These are phyloP conservation scores for Epichloe amarillans DNA, from an alignment of 2,329 filamentous ascomycete genomes.

Conservation along the genomic window DNA sequence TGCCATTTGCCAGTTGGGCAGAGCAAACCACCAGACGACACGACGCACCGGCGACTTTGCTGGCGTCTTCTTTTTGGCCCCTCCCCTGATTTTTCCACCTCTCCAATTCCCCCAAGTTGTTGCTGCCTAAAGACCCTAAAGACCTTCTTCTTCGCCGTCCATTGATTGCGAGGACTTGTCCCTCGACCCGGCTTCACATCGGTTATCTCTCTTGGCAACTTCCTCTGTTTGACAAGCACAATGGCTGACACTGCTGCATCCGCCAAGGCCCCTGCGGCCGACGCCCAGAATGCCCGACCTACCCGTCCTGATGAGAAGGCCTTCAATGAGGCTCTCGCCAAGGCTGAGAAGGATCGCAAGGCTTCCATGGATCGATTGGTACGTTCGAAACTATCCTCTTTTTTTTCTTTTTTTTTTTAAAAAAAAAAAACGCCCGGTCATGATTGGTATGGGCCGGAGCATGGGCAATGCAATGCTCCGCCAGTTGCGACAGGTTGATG, in stretches of 20 bases:
- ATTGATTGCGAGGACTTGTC: constrained; percentile 3
- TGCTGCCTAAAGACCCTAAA: neutral
- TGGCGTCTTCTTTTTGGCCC: neutral
- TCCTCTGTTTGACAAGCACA: constrained; percentile 17
- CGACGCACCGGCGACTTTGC: neutral
- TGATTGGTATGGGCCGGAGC: neutral
- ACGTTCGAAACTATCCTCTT: constrained; percentile 10
- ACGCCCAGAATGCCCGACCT: constrained; percentile 44
- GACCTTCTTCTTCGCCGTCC: neutral
- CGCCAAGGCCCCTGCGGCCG: constrained; percentile 28
- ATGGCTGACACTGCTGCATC: constrained; percentile 33
- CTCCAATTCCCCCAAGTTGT: neutral
- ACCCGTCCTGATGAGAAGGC: constrained; percentile 76
- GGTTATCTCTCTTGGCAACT: constrained; percentile 6
- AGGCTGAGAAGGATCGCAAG: constrained; percentile 78
- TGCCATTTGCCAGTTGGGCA: neutral
- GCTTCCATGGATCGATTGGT: constrained; percentile 51
- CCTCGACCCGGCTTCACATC: constrained; percentile 8
- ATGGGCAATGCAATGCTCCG: neutral
- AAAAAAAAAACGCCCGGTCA: too few relatives aligned
- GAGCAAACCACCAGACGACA: neutral
- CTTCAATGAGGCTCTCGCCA: constrained; percentile 66
- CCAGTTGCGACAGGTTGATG: neutral
- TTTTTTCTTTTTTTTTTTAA: neutral
- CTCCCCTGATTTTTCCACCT: neutral